Conservation (phyloP, 164 flowering plant genomes). For the Paratinospora sagittata region DNA sequence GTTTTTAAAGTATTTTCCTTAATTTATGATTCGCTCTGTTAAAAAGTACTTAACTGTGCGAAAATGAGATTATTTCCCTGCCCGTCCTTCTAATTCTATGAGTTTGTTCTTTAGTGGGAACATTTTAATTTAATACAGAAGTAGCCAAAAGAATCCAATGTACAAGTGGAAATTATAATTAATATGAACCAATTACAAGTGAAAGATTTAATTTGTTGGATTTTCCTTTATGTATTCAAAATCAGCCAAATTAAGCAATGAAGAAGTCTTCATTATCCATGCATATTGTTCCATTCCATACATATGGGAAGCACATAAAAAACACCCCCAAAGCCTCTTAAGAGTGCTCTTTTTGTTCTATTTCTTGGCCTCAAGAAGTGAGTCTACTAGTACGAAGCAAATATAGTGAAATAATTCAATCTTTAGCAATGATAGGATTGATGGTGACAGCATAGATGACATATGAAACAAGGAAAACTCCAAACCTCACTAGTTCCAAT, state of each 20-base stretch:
- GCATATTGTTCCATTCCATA: background rate
- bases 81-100: background rate
- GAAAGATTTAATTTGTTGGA: background rate
- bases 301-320: slow-evolving; percentile 1
- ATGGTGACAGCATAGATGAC: background rate
- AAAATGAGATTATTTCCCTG: background rate
- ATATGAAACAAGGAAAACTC: background rate
- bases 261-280: background rate
- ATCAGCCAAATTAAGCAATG: background rate
- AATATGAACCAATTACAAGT: background rate
- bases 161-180: background rate
- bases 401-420: background rate
- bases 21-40: too few species aligned
- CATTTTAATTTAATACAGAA: background rate
- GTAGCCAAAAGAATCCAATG: background rate
- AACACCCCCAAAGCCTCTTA: background rate
- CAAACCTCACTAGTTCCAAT: background rate
- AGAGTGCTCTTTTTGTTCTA: background rate
- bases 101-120: background rate
- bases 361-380: background rate
- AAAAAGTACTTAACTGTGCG: too few species aligned
- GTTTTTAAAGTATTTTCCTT: too few species aligned
- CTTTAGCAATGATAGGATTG: background rate
- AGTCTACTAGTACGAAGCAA: background rate
- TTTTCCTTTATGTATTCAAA: background rate